Conservation (phyloP, 805 yeast genomes). For the Nakazawaea molendinolei region DNA sequence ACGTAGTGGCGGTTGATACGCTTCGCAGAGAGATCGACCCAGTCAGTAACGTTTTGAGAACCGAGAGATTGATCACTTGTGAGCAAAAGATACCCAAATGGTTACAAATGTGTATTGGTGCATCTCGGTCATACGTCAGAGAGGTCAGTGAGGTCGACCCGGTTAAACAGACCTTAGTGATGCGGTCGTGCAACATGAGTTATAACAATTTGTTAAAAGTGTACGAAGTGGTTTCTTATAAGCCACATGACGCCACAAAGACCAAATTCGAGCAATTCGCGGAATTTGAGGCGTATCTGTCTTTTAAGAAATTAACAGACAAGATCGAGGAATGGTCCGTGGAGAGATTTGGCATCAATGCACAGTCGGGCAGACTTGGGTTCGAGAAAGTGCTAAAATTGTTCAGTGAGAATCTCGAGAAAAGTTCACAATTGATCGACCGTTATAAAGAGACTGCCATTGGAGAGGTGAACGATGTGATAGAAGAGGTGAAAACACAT, state of each 20-base stretch:
- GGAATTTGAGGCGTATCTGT: slow-evolving; percentile 78
- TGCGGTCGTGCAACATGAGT: slow-evolving; percentile 86
- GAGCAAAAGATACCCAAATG: slow-evolving; percentile 82
- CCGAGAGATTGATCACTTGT: slow-evolving; percentile 87
- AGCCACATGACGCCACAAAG: slow-evolving; percentile 52
- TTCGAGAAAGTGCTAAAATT: slow-evolving; percentile 71
- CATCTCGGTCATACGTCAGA: slow-evolving; percentile 70
- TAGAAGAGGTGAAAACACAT: slow-evolving; percentile 5
- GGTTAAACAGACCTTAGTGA: slow-evolving; percentile 49
- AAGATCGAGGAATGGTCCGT: slow-evolving; percentile 90
- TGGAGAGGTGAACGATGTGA: slow-evolving; percentile 6
- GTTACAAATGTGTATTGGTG: slow-evolving; percentile 67
- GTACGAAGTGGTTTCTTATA: slow-evolving; percentile 79
- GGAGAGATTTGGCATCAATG: slow-evolving; percentile 84
- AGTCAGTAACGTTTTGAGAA: slow-evolving; percentile 47
- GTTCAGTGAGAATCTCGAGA: slow-evolving; percentile 29
- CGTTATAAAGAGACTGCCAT: slow-evolving; percentile 4
- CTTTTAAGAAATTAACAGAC: slow-evolving; percentile 62
- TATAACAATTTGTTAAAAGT: slow-evolving; percentile 71
- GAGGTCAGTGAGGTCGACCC: slow-evolving; percentile 86
- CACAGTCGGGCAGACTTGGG: slow-evolving; percentile 73
- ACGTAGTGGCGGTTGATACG: slow-evolving; percentile 90
- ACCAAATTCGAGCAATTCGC: slow-evolving; percentile 80
- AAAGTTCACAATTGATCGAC: slow-evolving; percentile 22
- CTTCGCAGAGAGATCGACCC: slow-evolving; percentile 62